phyloP scores from a whole-genome alignment of 495 filamentous ascomycete species.

The Neurospora tetrasperma region DNA sequence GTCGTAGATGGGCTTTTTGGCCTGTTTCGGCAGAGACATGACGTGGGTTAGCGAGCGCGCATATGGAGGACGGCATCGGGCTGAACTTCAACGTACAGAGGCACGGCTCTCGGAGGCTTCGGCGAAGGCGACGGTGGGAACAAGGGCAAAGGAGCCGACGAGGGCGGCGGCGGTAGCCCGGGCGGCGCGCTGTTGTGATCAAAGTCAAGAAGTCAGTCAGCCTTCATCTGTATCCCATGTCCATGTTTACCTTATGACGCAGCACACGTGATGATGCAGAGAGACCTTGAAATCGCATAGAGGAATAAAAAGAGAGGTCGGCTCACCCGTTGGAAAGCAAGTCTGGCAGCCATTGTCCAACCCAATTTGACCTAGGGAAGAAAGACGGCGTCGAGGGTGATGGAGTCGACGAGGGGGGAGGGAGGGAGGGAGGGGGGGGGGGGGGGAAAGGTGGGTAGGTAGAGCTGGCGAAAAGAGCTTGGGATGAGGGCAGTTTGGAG shows the following conservation, averaged over 20 bases:
- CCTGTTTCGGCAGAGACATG: conserved; percentile 13
- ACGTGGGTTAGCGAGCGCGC: conserved; percentile 2
- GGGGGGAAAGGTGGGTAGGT: conserved; percentile 1
- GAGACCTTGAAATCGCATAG: neutral
- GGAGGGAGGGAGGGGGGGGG: neutral
- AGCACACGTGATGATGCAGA: neutral
- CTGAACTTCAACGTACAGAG: conserved; percentile 14
- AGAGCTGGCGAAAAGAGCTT: conserved; percentile 7
- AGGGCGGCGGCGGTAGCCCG: conserved; percentile 38
- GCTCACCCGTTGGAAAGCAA: conserved; percentile 40
- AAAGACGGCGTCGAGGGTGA: conserved; percentile 1
- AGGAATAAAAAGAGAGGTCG: neutral
- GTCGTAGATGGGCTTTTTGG: conserved; percentile 85
- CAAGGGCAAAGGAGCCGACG: conserved; percentile 34
- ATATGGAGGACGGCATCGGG: neutral
- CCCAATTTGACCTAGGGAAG: conserved; percentile 29
- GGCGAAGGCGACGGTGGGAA: conserved; percentile 35
- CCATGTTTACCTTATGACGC: neutral
- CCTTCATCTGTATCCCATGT: neutral
- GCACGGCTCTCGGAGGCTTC: conserved; percentile 32
- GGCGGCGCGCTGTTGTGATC: conserved; percentile 27
- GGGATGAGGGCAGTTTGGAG: conserved; percentile 5
- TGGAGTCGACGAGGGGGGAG: neutral
- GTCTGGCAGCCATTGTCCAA: conserved; percentile 41
- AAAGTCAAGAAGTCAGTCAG: conserved; percentile 1